phyloP scores from a whole-genome alignment of 306 rosid species.

The Trifolium subterraneum region DNA sequence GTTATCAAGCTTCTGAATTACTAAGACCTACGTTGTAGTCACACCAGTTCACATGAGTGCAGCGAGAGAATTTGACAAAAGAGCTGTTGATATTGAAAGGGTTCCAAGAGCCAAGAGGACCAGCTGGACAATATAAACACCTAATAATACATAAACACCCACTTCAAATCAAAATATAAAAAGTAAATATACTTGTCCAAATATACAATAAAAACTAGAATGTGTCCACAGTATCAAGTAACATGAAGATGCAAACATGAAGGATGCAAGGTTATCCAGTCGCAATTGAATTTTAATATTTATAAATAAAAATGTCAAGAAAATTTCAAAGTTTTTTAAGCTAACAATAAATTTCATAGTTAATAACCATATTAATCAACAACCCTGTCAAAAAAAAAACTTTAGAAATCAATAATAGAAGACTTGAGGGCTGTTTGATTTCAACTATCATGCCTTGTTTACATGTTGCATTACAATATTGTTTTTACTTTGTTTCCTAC shows the following conservation, averaged over 20 bases:
- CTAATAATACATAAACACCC: slow-evolving; percentile 3
- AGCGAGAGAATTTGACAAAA: slow-evolving; percentile 14
- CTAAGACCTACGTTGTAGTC: slow-evolving; percentile 17
- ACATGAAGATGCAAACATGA: neutral
- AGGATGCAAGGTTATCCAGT: neutral
- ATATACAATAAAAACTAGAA: neutral
- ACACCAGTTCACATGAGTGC: neutral
- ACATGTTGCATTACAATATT: neutral
- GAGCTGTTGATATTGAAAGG: neutral
- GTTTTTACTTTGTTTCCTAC: neutral
- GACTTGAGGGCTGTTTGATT: neutral
- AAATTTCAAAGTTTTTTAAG: neutral
- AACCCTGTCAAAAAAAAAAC: neutral
- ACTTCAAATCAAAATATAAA: neutral
- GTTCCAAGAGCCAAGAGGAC: slow-evolving; percentile 1
- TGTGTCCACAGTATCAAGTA: neutral
- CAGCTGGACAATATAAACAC: slow-evolving; percentile 17
- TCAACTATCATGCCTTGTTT: neutral
- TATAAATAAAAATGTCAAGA: neutral
- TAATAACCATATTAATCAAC: neutral
- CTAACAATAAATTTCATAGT: neutral
- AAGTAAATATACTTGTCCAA: neutral
- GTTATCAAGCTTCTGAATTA: slow-evolving; percentile 12
- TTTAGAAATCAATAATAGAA: neutral
- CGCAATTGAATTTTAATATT: neutral